phyloP scores from a whole-genome alignment of 2,329 filamentous ascomycete genomes.

The Fusarium sp. region DNA sequence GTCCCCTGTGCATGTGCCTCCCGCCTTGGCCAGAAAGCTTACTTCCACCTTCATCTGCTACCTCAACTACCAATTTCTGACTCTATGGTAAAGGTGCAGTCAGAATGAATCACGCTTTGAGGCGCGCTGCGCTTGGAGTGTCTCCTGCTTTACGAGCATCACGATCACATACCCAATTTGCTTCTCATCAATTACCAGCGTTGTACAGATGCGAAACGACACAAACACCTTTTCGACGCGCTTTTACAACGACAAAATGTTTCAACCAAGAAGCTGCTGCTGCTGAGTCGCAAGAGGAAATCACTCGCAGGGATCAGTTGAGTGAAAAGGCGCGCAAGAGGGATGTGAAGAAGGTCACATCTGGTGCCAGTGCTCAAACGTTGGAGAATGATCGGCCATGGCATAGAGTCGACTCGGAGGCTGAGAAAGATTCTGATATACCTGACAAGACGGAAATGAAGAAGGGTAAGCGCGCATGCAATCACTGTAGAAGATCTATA shows the following conservation, averaged over 20 bases:
- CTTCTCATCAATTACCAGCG: slow-evolving; percentile 5
- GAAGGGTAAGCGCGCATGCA: slow-evolving; percentile 33
- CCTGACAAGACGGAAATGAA: slow-evolving; percentile 32
- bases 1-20: neutral
- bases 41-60: neutral
- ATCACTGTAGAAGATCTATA: neutral
- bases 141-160: slow-evolving; percentile 26
- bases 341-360: slow-evolving; percentile 35
- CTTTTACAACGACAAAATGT: slow-evolving; percentile 38
- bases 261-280: slow-evolving; percentile 20
- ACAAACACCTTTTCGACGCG: slow-evolving; percentile 13
- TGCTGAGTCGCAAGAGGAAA: neutral
- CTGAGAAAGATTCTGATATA: slow-evolving; percentile 27
- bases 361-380: slow-evolving; percentile 41
- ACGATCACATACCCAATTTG: neutral
- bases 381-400: slow-evolving; percentile 46
- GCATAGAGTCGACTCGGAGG: slow-evolving; percentile 36
- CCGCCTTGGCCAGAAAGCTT: slow-evolving; percentile 22
- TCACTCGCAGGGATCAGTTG: slow-evolving; percentile 21
- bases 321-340: slow-evolving; percentile 40
- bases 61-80: neutral
- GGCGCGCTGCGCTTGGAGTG: slow-evolving; percentile 31
- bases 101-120: slow-evolving; percentile 39
- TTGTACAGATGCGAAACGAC: slow-evolving; percentile 6
- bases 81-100: neutral